Evolutionary conservation across 768 basidiomycete species (phyloP).

Genomic region (Suillus subaureus): DNA sequence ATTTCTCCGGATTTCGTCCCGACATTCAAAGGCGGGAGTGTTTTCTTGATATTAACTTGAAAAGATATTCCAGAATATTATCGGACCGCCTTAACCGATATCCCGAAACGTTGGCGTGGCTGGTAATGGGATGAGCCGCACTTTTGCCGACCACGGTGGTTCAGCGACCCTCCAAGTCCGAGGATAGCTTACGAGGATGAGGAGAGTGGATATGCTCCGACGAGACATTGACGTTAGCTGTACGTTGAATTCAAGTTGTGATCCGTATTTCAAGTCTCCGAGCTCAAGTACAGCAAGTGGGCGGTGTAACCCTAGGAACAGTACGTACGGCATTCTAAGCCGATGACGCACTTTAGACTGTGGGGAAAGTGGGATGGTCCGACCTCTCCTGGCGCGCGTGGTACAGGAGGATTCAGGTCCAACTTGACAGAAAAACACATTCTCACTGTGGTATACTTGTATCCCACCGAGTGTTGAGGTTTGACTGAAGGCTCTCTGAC

Average conservation of each 20-base stretch:
- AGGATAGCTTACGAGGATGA: neutral
- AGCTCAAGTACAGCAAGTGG: neutral
- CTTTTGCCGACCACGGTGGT: neutral
- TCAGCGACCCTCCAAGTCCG: neutral
- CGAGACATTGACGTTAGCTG: neutral
- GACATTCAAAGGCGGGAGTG: neutral
- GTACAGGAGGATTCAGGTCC: neutral
- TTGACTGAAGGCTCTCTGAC: no score
- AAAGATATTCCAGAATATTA: neutral
- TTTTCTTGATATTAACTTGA: neutral
- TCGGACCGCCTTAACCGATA: neutral
- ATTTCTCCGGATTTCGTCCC: slow-evolving; percentile 3
- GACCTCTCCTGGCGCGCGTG: neutral
- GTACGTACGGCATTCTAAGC: neutral
- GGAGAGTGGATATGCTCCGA: slow-evolving; percentile 2
- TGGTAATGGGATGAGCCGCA: slow-evolving; percentile 4
- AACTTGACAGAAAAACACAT: neutral
- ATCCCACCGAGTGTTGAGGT: slow-evolving; percentile 2
- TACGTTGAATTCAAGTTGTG: neutral
- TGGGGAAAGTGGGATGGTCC: neutral
- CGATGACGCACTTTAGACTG: slow-evolving; percentile 6
- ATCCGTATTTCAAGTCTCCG: slow-evolving; percentile 1
- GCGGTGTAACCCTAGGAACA: slow-evolving; percentile 1
- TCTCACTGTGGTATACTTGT: neutral
- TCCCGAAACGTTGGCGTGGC: neutral